Evolutionary conservation across 306 rosid genomes (phyloP).

Genomic region (Aeschynomene evenia): DNA sequence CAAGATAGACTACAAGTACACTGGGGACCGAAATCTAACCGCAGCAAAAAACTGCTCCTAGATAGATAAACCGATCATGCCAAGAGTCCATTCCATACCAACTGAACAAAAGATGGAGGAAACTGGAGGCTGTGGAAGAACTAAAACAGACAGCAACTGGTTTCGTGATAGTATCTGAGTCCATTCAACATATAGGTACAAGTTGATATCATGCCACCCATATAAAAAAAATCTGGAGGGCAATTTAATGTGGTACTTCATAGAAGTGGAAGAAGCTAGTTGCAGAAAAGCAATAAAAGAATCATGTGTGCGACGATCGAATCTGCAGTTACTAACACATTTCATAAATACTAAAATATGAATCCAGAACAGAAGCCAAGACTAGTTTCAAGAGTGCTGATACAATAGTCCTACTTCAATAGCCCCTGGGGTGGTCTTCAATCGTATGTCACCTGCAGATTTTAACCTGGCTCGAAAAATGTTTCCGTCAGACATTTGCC

Average conservation of each 20-base stretch:
- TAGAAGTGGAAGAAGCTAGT: conserved; percentile 37
- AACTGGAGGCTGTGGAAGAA: not conserved
- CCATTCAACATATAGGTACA: conserved; percentile 29
- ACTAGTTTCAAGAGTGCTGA: conserved; percentile 45
- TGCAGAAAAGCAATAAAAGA: conserved; percentile 33
- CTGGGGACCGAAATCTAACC: not conserved
- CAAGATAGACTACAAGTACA: too few species aligned
- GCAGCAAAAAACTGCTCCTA: not conserved
- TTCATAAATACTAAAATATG: conserved; percentile 38
- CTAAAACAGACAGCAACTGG: conserved; percentile 10
- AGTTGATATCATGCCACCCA: conserved; percentile 48
- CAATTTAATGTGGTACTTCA: conserved; percentile 39
- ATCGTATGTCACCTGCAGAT: conserved; percentile 41
- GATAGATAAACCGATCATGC: not conserved
- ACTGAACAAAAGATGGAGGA: not conserved
- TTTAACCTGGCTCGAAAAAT: conserved; percentile 78
- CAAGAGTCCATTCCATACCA: conserved; percentile 7
- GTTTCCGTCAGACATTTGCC: conserved; percentile 65
- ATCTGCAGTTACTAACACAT: conserved; percentile 46
- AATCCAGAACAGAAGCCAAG: conserved; percentile 4
- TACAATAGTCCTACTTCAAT: conserved; percentile 54
- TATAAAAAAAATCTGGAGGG: conserved; percentile 58
- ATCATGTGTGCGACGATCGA: conserved; percentile 44
- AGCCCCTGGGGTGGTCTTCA: conserved; percentile 42
- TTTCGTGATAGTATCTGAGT: conserved; percentile 15